Conservation (phyloP, 306 rosid genomes). For the Cicer cuneatum region DNA sequence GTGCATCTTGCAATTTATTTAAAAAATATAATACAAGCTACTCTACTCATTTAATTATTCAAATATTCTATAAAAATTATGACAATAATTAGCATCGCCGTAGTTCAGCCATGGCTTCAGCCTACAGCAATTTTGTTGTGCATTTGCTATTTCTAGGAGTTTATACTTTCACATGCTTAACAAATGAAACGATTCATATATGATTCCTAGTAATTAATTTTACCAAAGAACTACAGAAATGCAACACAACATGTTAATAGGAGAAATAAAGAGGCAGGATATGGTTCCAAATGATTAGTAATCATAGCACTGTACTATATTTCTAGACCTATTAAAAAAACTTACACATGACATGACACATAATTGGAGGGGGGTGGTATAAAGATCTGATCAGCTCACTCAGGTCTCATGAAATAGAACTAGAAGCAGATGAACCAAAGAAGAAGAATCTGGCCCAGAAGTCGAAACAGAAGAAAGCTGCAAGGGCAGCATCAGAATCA, state of each 20-base stretch:
- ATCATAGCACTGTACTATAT: neutral
- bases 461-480: no score
- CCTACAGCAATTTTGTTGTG: slow-evolving; percentile 23
- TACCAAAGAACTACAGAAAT: slow-evolving; percentile 10
- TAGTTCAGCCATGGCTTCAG: neutral
- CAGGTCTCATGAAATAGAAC: no score
- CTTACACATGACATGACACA: slow-evolving; percentile 2
- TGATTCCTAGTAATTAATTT: slow-evolving; percentile 20
- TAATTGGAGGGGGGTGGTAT: neutral
- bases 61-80: no score
- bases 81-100: slow-evolving; percentile 19
- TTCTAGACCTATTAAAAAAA: neutral
- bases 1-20: neutral
- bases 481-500: no score
- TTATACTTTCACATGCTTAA: slow-evolving; percentile 18
- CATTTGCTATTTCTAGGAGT: slow-evolving; percentile 25
- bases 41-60: no score
- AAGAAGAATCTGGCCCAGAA: no score
- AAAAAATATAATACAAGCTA: no score
- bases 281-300: slow-evolving; percentile 13
- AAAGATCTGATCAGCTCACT: no score
- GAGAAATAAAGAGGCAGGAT: slow-evolving; percentile 14
- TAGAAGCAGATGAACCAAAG: no score
- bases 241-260: slow-evolving; percentile 19
- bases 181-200: neutral